Evolutionary conservation across 2,329 filamentous ascomycete genomes (phyloP).

Genomic region (Pyrenophora tritici-repentis): DNA sequence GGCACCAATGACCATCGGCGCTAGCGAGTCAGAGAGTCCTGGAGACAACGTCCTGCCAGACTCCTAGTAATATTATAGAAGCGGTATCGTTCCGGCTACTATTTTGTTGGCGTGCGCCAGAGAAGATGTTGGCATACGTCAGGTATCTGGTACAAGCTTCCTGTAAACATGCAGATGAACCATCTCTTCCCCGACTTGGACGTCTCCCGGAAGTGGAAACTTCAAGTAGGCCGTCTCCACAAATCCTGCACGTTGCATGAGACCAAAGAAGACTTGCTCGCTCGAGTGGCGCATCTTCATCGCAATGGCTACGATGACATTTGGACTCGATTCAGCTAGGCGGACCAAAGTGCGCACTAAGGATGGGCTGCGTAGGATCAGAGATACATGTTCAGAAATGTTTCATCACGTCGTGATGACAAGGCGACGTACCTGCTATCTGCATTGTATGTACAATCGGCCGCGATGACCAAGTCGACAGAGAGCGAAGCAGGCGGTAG

Average conservation of each 20-base stretch:
- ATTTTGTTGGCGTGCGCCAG: too few relatives aligned
- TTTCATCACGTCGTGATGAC: neutral
- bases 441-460: conserved; percentile 75
- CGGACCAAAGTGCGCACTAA: conserved; percentile 62
- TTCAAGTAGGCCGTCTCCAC: conserved; percentile 13
- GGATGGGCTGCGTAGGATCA: conserved; percentile 54
- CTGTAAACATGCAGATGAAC: conserved; percentile 32
- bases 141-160: neutral
- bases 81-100: too few relatives aligned
- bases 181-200: conserved; percentile 29
- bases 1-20: neutral
- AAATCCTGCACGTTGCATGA: conserved; percentile 49
- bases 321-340: conserved; percentile 55
- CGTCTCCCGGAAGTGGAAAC: conserved; percentile 37
- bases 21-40: neutral
- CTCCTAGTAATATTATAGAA: too few relatives aligned
- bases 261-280: conserved; percentile 68
- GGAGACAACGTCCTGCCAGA: too few relatives aligned
- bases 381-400: neutral
- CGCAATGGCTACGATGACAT: conserved; percentile 61
- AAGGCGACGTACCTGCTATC: conserved; percentile 55
- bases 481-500: conserved; percentile 1
- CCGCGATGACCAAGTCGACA: conserved; percentile 66
- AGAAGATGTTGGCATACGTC: too few relatives aligned
- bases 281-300: conserved; percentile 71